A percentile compares a stretch with the other conserved stretches of the same genome.
Conservation (phyloP, 352 stramenopile genomes). For the Phytophthora capsici region DNA sequence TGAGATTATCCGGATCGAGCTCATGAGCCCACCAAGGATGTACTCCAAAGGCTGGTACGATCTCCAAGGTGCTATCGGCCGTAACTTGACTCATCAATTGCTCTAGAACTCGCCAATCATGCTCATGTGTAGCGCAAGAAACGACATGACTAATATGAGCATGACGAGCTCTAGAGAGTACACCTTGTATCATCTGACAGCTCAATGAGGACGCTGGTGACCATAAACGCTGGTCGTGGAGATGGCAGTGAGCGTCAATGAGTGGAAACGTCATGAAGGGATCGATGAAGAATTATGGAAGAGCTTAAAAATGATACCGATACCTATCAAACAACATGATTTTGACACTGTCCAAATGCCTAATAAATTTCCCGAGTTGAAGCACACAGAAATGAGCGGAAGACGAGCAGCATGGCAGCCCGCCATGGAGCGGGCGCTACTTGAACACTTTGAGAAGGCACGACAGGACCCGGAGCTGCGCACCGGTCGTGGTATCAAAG, state of each 20-base stretch:
- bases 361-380: slow-evolving; percentile 18
- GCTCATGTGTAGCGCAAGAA: slow-evolving; percentile 68
- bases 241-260: slow-evolving; percentile 76
- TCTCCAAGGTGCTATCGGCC: slow-evolving; percentile 12
- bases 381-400: slow-evolving; percentile 29
- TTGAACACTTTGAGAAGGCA: slow-evolving; percentile 44
- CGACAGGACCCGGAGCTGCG: slow-evolving; percentile 27
- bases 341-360: slow-evolving; percentile 7
- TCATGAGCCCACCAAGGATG: slow-evolving; percentile 78
- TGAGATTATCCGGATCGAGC: slow-evolving; percentile 37
- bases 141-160: slow-evolving; percentile 57
- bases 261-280: slow-evolving; percentile 32
- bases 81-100: slow-evolving; percentile 34
- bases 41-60: slow-evolving; percentile 70
- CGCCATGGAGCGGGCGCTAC: slow-evolving; percentile 33
- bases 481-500: slow-evolving; percentile 32
- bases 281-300: too few relatives aligned
- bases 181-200: slow-evolving; percentile 26
- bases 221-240: slow-evolving; percentile 61
- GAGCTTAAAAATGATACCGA: too few relatives aligned
- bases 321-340: slow-evolving; percentile 20
- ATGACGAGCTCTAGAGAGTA: slow-evolving; percentile 46
- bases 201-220: slow-evolving; percentile 19
- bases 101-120: slow-evolving; percentile 66
- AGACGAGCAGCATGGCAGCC: slow-evolving; percentile 33